A percentile compares a stretch with the other conserved stretches of the same genome.
Evolutionary conservation across 2,329 filamentous ascomycete species (phyloP).

Genomic region (Aspergillus novofumigatus): DNA sequence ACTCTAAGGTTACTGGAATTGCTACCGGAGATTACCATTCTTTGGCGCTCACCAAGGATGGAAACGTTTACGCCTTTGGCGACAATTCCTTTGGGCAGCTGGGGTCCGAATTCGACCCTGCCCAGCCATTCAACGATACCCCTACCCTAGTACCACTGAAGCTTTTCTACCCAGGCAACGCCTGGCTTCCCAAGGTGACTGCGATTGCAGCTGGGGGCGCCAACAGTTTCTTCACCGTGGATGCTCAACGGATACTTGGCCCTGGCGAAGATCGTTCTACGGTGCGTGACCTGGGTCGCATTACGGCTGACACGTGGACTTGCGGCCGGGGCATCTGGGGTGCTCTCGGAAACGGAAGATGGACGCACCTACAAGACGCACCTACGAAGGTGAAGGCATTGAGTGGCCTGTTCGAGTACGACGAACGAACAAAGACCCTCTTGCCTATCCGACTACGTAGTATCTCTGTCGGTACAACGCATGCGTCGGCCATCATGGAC

Average conservation of each 20-base stretch:
- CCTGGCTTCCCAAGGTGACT: constrained; percentile 63
- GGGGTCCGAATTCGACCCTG: constrained; percentile 67
- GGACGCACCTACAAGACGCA: constrained; percentile 77
- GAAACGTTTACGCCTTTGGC: constrained; percentile 79
- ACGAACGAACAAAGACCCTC: constrained; percentile 64
- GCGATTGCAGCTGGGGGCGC: constrained; percentile 77
- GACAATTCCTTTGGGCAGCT: constrained; percentile 91
- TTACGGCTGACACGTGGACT: constrained; percentile 77
- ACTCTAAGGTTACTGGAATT: constrained; percentile 67
- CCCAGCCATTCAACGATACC: constrained; percentile 60
- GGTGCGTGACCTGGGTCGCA: constrained; percentile 46
- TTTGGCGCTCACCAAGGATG: constrained; percentile 68
- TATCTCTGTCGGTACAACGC: constrained; percentile 72
- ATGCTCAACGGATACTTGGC: constrained; percentile 60
- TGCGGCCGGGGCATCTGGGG: constrained; percentile 84
- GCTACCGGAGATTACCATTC: constrained; percentile 87
- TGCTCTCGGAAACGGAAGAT: constrained; percentile 76
- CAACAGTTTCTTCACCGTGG: constrained; percentile 83
- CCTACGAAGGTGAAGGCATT: constrained; percentile 79
- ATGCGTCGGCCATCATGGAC: constrained; percentile 76
- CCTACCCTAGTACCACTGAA: constrained; percentile 68
- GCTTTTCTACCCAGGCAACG: constrained; percentile 66
- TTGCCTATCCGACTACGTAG: constrained; percentile 73
- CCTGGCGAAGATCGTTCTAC: constrained; percentile 41
- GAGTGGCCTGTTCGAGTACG: constrained; percentile 80